Base-by-base conservation (phyloP, 768 basidiomycete species). In the Lactarius quietus region DNA sequence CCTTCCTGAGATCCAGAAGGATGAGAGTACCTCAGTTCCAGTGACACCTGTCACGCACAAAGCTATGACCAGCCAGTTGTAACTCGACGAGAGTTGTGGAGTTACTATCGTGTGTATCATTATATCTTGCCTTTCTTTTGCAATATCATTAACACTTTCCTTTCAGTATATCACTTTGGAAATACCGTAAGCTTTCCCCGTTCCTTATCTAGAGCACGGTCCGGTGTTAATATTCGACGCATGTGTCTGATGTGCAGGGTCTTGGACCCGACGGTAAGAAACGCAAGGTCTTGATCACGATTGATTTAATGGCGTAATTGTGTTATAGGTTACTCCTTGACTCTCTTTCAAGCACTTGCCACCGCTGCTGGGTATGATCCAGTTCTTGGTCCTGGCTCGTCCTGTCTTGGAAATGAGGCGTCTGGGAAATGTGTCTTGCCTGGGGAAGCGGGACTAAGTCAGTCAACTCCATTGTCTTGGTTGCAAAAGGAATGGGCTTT, bases 141-240 rank as follows among this genome's bases (percentile, higher is more conserved):
- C 39, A 36, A 29, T 54, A 26, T 43, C 36, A 38, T 60, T 66
- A 41, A 54, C 51, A 55, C 14, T 55, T 33, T 18, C 33, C 58
- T 7, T n/a, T 57, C 57, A 91, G 90, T 92, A 61, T 92, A 90
- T 72, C 89, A 85, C 75, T 92, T 90, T 66, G 90, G 90, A 55
- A 84, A 90, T 67, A 90, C 89, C 74, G 88, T 89, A 69, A 26
- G 80, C 68, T 31, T 28, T 26, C 5, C 15, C 26, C 52, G 18
- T 59, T 51, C 38, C 53, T 10, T 48, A 31, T n/a, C 38, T 36
- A 66, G 35, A 65, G 51, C 8, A 54, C 6, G 38, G 33, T 36
- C 12, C 68, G 84, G 23, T 45, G 6, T 35, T 35, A 26, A 45
- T 7, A 0, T 10, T 45, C 9, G 43, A 43, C 20, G n/a, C 20